Evolutionary conservation across 441 rosid species (phyloP).

Genomic region (Cnidoscolus chayamansa): DNA sequence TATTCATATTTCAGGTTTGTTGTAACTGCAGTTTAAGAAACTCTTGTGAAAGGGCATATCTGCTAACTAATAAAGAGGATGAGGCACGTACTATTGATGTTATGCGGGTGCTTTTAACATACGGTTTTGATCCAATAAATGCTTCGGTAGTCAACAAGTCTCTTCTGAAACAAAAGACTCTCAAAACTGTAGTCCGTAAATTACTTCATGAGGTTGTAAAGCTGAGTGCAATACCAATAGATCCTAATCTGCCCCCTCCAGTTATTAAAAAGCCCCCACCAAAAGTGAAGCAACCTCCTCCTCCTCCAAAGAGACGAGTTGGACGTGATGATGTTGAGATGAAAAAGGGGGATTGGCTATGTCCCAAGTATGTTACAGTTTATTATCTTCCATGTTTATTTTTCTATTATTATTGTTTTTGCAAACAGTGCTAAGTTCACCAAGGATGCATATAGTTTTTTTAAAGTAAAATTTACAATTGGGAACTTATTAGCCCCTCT

Average conservation of each 20-base stretch:
- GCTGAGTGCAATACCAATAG: slow-evolving; percentile 85
- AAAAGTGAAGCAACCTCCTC: slow-evolving; percentile 95
- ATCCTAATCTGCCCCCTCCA: slow-evolving; percentile 94
- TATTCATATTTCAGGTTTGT: slow-evolving; percentile 65
- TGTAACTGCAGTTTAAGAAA: slow-evolving; percentile 88
- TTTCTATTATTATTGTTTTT: background rate
- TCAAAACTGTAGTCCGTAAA: slow-evolving; percentile 73
- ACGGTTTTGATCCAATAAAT: slow-evolving; percentile 63
- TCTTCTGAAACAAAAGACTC: slow-evolving; percentile 65
- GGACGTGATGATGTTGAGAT: slow-evolving; percentile 96
- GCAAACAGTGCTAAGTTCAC: background rate
- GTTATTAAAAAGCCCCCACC: slow-evolving; percentile 75
- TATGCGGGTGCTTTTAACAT: slow-evolving; percentile 71
- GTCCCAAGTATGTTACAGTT: slow-evolving; percentile 72
- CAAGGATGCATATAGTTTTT: background rate
- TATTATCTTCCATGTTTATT: background rate
- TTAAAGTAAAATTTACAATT: background rate
- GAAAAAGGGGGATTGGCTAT: slow-evolving; percentile 98
- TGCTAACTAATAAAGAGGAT: slow-evolving; percentile 80
- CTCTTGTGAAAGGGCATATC: slow-evolving; percentile 78
- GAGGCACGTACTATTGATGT: slow-evolving; percentile 85
- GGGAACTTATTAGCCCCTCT: background rate
- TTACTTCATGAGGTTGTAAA: slow-evolving; percentile 80
- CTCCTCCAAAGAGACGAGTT: slow-evolving; percentile 79
- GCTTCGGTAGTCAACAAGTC: slow-evolving; percentile 53